Base-by-base conservation (phyloP, 805 yeast species). In the Candida vaughaniae region DNA sequence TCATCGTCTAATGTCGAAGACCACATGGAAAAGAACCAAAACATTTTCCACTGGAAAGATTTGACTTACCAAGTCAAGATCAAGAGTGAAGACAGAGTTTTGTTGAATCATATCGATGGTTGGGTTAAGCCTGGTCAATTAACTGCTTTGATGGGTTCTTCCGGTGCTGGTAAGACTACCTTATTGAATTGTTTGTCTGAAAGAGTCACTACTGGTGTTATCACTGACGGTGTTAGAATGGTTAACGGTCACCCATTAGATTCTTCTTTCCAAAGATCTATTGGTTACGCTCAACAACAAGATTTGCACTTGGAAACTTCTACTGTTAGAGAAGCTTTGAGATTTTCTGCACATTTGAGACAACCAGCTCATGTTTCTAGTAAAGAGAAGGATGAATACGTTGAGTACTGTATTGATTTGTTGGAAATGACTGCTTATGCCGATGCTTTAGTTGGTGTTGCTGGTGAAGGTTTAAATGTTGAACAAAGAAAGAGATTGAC, bases 151-250 rank as follows among this genome's bases (percentile, higher is more conserved):
- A 83, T 84, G 90, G 91, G 91, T 53, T 85, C 82, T 34, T 83
- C 91, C 27, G 91, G 91, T 66, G 91, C 91, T 29, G 91, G 91
- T 65, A 84, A 84, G 53, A 84, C 91, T 18, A 84, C 91, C 2
- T 64, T 84, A 39, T 67, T 84, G 49, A 82, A 84, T 58, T 80
- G 82, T 49, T 70, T 84, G 43, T 80, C 88, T 14, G 85, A 80
- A 52, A 75, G 90, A 58, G 22, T 42, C 3, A 38, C 42, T 12
- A 18, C 38, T 14, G 46, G 46, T 31, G 40, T 38, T 22, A 35
- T 42, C 16, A 42, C 46, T 16, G 88, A 88, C 49, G 83, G 81
- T 51, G 72, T 43, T 29, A 49, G 68, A 46, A 53, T 81, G 57
- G 89, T 84, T 18, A 82, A 84, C 53, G 89, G 88, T 36, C 69